Evolutionary conservation across 192 early-diverging fungal genomes (phyloP).

Genomic region (Backusella westeae): DNA sequence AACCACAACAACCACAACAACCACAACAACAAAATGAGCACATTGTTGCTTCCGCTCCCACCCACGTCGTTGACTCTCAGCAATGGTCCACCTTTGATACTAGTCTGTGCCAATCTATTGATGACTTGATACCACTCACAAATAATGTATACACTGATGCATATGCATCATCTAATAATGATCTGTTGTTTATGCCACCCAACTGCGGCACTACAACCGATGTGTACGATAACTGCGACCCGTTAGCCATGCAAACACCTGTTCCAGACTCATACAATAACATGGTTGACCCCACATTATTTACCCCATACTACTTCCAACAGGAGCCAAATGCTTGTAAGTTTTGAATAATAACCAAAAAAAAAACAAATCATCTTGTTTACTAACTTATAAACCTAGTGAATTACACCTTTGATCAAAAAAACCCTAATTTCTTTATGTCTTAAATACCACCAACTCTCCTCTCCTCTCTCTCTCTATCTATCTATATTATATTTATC

Average conservation of each 20-base stretch:
- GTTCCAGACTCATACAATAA: neutral
- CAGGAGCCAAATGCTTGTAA: constrained; percentile 3
- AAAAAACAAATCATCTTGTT: neutral
- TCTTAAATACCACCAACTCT: neutral
- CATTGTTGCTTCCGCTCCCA: neutral
- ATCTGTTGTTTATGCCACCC: neutral
- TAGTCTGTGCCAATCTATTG: neutral
- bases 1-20: no score
- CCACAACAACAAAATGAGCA: neutral
- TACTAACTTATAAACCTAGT: neutral
- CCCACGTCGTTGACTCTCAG: neutral
- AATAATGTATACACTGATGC: neutral
- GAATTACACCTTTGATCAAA: neutral
- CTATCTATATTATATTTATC: neutral
- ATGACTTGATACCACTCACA: neutral
- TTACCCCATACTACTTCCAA: neutral
- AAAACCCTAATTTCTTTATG: neutral
- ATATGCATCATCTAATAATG: constrained; percentile 8
- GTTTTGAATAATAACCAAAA: neutral
- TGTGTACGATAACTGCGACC: constrained; percentile 10
- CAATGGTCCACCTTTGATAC: neutral
- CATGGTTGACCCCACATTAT: constrained; percentile 4
- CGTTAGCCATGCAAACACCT: neutral
- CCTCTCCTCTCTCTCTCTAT: neutral
- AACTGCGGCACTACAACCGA: neutral